These are phyloP conservation scores for Centrapalus pauciflorus DNA, from an alignment of 129 eudicot genomes.

Conservation along the genomic window DNA sequence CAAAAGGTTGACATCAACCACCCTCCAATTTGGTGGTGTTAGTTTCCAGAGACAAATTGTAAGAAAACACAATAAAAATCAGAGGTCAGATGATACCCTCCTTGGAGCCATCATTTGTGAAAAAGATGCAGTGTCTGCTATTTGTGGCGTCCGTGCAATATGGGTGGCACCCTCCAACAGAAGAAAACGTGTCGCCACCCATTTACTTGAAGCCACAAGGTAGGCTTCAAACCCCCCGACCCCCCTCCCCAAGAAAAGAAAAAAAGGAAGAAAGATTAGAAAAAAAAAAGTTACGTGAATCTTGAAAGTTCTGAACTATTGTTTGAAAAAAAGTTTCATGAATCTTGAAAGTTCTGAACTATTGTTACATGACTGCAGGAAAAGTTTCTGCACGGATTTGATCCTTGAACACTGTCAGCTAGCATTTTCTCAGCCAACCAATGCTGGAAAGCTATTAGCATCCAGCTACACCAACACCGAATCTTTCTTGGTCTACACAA, in stretches of 20 bases:
- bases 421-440: conserved; percentile 81
- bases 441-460: conserved; percentile 72
- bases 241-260: too few species aligned
- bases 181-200: conserved; percentile 71
- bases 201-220: conserved; percentile 76
- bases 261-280: too few species aligned
- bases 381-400: conserved; percentile 47
- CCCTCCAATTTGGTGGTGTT: conserved; percentile 58
- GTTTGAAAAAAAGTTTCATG: too few species aligned
- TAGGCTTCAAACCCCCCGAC: conserved; percentile 30
- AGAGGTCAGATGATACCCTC: conserved; percentile 15
- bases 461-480: conserved; percentile 45
- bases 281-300: too few species aligned
- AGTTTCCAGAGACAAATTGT: conserved; percentile 54
- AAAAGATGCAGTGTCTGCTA: conserved; percentile 59
- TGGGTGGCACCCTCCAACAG: conserved; percentile 81
- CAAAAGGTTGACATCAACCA: conserved; percentile 27
- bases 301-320: background rate
- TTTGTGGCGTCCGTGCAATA: conserved; percentile 86
- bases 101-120: conserved; percentile 56
- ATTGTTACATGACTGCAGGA: conserved; percentile 46
- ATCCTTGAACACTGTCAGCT: conserved; percentile 40
- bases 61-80: conserved; percentile 25
- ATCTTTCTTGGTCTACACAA: conserved; percentile 71
- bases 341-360: background rate